Percentiles rank a stretch among this genome's conserved stretches.
These are phyloP conservation scores for Daldinia childiae DNA, from an alignment of 495 filamentous ascomycete species.

Conservation along the genomic window DNA sequence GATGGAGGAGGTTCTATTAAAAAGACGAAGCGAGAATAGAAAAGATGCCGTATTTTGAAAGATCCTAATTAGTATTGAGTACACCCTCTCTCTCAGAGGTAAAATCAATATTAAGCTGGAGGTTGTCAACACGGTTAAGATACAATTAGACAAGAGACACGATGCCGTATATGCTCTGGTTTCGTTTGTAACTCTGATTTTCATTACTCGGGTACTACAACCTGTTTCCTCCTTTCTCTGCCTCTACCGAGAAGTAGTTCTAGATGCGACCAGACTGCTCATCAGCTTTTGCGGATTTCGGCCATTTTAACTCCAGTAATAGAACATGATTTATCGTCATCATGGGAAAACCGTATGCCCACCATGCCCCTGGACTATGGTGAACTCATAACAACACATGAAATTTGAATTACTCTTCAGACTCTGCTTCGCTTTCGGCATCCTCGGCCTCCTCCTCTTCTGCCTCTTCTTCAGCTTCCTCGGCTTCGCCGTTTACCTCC, in stretches of 20 bases:
- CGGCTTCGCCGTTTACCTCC: conserved; percentile 58
- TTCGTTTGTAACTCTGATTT: conserved; percentile 5
- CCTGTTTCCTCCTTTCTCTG: conserved; percentile 1
- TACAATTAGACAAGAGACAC: neutral
- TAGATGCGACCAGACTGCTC: conserved; percentile 19
- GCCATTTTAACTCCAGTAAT: conserved; percentile 26
- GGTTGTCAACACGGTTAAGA: neutral
- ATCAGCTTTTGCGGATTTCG: conserved; percentile 24
- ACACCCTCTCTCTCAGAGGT: too few species aligned
- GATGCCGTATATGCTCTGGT: neutral
- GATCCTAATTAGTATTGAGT: too few species aligned
- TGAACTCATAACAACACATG: conserved; percentile 10
- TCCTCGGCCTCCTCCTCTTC: too few species aligned
- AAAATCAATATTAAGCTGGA: neutral
- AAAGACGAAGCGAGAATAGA: too few species aligned
- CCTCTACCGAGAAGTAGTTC: conserved; percentile 11
- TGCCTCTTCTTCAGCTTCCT: conserved; percentile 29
- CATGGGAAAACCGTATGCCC: conserved; percentile 11
- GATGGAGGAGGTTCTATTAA: too few species aligned
- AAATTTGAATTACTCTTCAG: conserved; percentile 25
- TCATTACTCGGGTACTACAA: conserved; percentile 18
- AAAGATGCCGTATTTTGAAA: too few species aligned
- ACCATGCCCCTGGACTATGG: conserved; percentile 1
- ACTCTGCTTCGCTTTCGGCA: conserved; percentile 19
- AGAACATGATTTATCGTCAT: conserved; percentile 15